phyloP scores from a whole-genome alignment of 2,329 filamentous ascomycete genomes.

The Pestalotiopsis sp. region DNA sequence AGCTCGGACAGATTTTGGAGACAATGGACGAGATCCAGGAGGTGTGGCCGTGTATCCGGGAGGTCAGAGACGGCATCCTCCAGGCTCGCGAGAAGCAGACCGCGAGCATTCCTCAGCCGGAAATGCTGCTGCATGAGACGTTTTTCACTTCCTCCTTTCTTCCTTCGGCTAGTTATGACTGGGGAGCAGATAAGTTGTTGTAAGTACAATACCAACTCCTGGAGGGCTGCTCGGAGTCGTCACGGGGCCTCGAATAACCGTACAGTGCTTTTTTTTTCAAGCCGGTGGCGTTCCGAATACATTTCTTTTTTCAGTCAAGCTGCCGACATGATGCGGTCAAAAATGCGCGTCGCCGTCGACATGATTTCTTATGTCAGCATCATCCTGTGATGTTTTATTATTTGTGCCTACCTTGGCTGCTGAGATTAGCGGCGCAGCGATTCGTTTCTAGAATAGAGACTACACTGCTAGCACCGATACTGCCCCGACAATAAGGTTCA shows the following conservation, averaged over 20 bases:
- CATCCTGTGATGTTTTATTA: not conserved
- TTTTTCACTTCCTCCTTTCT: no score
- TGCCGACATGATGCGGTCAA: not conserved
- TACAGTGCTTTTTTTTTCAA: not conserved
- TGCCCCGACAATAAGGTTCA: not conserved
- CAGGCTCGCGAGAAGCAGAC: conserved; percentile 16
- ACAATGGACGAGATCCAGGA: conserved; percentile 54
- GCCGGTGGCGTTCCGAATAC: not conserved
- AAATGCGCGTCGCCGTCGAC: not conserved
- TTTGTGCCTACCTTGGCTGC: not conserved
- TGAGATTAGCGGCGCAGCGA: not conserved
- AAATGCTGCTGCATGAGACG: not conserved
- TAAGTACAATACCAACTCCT: not conserved
- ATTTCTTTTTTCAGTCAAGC: not conserved
- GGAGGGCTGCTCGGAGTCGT: no score
- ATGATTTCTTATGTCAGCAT: not conserved
- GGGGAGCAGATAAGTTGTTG: no score
- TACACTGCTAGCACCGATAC: not conserved
- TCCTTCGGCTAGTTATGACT: no score
- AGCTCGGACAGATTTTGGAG: conserved; percentile 48
- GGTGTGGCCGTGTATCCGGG: conserved; percentile 46
- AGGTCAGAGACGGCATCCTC: conserved; percentile 38
- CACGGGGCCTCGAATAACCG: not conserved
- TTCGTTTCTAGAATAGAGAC: not conserved
- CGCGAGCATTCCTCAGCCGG: conserved; percentile 5